These are phyloP conservation scores for Cyberlindnera mrakii DNA, from an alignment of 805 yeast species.

Conservation along the genomic window DNA sequence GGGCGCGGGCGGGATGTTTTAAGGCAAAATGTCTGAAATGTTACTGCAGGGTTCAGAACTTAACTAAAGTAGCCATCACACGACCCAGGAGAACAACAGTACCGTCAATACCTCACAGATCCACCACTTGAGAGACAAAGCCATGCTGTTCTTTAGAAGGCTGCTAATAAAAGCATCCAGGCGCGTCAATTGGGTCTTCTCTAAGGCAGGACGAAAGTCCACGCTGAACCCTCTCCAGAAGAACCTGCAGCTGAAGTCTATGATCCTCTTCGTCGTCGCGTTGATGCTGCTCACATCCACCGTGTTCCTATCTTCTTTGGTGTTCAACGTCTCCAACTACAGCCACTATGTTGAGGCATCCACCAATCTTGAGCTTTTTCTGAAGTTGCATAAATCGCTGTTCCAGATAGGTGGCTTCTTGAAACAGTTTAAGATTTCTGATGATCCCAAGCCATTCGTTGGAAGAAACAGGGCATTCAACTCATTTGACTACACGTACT, in stretches of 20 bases:
- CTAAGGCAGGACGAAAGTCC: too few relatives aligned
- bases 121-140: too few relatives aligned
- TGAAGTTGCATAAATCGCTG: constrained; percentile 15
- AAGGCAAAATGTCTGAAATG: too few relatives aligned
- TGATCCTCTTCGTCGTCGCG: constrained; percentile 16
- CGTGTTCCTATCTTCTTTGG: constrained; percentile 12
- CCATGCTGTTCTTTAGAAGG: too few relatives aligned
- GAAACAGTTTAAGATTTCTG: constrained; percentile 13
- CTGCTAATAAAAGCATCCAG: too few relatives aligned
- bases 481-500: too few relatives aligned
- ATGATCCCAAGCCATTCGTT: background rate
- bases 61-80: too few relatives aligned
- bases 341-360: constrained; percentile 8
- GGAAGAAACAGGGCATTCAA: background rate
- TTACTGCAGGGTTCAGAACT: too few relatives aligned
- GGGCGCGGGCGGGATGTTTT: too few relatives aligned
- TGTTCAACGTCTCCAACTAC: constrained; percentile 17
- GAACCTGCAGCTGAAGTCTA: constrained; percentile 18
- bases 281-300: constrained; percentile 16
- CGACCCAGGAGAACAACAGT: too few relatives aligned
- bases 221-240: background rate
- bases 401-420: constrained; percentile 17
- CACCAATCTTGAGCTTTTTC: constrained; percentile 13
- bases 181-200: too few relatives aligned
- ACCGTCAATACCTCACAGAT: too few relatives aligned